These are phyloP conservation scores for Rosa chinensis DNA, from an alignment of 306 rosid genomes.

Conservation along the genomic window DNA sequence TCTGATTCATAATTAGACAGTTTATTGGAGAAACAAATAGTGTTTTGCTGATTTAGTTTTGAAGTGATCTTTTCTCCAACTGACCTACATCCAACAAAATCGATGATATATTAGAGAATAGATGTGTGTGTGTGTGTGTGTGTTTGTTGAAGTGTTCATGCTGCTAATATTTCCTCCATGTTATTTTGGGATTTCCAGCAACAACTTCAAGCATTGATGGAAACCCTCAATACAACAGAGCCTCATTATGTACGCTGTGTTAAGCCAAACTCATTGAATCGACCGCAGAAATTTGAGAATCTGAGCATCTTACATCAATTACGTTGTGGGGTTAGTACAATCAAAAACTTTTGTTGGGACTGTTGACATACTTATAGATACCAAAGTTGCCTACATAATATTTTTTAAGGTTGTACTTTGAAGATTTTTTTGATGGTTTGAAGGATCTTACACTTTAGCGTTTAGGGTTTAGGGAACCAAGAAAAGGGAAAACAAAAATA, in stretches of 20 bases:
- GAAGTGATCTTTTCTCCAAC: too few species aligned
- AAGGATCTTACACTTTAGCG: background rate
- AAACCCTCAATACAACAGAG: conserved; percentile 79
- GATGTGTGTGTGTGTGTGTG: too few species aligned
- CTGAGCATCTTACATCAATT: conserved; percentile 86
- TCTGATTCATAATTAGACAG: background rate
- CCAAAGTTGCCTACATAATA: conserved; percentile 16
- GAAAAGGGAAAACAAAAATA: too few species aligned
- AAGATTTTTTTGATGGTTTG: background rate
- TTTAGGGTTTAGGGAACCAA: too few species aligned
- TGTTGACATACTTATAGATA: conserved; percentile 17
- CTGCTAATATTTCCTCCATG: background rate
- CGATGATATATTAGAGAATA: too few species aligned
- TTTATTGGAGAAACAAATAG: background rate
- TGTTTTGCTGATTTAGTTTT: too few species aligned
- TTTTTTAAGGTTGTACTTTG: too few species aligned
- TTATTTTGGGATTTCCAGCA: conserved; percentile 49
- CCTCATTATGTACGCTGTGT: conserved; percentile 97
- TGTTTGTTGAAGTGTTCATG: background rate
- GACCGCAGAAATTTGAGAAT: conserved; percentile 85
- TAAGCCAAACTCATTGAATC: conserved; percentile 92
- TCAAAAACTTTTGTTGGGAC: conserved; percentile 22
- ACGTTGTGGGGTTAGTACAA: conserved; percentile 91
- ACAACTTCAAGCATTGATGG: conserved; percentile 99
- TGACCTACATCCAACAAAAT: too few species aligned